These are phyloP conservation scores for Leishmania mexicana DNA, from an alignment of 208 protist genomes.

Conservation along the genomic window DNA sequence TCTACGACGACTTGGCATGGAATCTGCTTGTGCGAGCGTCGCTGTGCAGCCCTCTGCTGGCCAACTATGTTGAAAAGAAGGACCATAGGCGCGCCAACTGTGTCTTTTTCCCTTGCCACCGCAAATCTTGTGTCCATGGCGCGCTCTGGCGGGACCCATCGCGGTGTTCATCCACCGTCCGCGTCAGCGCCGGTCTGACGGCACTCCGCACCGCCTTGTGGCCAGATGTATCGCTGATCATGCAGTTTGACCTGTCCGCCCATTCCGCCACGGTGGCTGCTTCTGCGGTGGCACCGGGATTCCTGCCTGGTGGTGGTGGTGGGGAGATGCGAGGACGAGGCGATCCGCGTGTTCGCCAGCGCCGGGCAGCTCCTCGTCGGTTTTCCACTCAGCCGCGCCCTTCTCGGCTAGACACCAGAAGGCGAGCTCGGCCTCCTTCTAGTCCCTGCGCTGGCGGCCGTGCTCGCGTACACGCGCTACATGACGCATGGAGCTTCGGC, in stretches of 20 bases:
- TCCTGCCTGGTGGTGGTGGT: background rate
- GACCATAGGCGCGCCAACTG: background rate
- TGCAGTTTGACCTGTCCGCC: constrained; percentile 20
- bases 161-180: constrained; percentile 18
- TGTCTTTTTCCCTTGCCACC: constrained; percentile 9
- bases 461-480: constrained; percentile 30
- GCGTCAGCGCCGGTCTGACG: background rate
- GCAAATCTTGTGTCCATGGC: constrained; percentile 20
- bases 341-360: constrained; percentile 41
- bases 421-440: constrained; percentile 45
- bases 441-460: constrained; percentile 18
- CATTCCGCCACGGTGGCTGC: constrained; percentile 8
- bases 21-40: background rate
- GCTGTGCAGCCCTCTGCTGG: background rate
- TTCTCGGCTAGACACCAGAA: constrained; percentile 48
- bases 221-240: background rate
- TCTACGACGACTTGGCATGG: constrained; percentile 48
- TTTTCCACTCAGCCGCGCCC: constrained; percentile 13
- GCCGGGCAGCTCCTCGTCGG: constrained; percentile 34
- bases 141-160: constrained; percentile 49
- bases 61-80: too few species aligned
- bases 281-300: background rate
- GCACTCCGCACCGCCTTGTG: background rate
- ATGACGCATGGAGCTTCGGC: background rate
- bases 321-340: background rate